A percentile compares a stretch with the other conserved stretches of the same genome.
Conservation (phyloP, 345 rosid species). For the Rhodamnia argentea region DNA sequence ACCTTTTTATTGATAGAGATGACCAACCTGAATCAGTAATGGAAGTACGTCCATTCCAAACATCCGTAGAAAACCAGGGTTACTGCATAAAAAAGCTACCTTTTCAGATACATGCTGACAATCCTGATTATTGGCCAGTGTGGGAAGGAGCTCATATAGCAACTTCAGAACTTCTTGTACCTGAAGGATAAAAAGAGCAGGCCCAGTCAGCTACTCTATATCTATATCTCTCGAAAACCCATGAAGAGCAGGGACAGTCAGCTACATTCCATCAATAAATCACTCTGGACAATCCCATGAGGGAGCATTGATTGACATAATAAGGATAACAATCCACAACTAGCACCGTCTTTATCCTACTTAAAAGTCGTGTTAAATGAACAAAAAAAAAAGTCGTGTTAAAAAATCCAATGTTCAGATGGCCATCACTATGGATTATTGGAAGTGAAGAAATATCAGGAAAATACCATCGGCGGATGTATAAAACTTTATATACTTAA, state of each 20-base stretch:
- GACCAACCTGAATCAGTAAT: slow-evolving; percentile 64
- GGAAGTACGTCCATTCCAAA: slow-evolving; percentile 65
- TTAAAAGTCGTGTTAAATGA: background rate
- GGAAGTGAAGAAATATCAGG: background rate
- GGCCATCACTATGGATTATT: background rate
- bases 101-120: slow-evolving; percentile 45
- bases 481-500: too few relatives aligned
- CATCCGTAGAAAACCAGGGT: slow-evolving; percentile 47
- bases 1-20: background rate
- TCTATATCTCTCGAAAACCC: background rate
- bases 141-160: slow-evolving; percentile 79
- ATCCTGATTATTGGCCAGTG: slow-evolving; percentile 22
- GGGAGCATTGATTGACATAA: background rate
- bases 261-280: background rate
- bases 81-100: slow-evolving; percentile 45
- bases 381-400: background rate
- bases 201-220: background rate
- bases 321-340: background rate
- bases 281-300: background rate
- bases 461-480: background rate
- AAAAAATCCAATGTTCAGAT: background rate
- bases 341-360: background rate
- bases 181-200: slow-evolving; percentile 23
- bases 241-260: background rate
- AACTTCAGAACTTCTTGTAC: slow-evolving; percentile 87